Conservation (phyloP, 106 monocot genomes). For the Cymbidium sinense region DNA sequence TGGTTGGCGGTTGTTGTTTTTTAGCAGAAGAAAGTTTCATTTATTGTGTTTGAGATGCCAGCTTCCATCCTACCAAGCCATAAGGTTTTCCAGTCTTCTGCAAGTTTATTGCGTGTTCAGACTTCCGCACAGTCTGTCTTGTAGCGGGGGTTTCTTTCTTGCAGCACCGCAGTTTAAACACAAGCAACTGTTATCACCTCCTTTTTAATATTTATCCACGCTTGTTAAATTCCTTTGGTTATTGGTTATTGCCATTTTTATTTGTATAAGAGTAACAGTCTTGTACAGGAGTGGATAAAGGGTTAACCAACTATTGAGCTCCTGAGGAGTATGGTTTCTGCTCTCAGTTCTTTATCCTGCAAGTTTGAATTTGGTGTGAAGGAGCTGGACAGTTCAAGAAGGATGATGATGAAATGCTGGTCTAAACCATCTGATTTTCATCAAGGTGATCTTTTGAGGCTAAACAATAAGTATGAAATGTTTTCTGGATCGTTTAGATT, state of each 20-base stretch:
- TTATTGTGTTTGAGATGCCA: not conserved
- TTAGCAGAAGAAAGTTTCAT: not conserved
- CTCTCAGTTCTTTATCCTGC: constrained; percentile 34
- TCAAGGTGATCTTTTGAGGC: not conserved
- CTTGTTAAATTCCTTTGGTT: not conserved
- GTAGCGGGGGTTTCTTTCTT: no score
- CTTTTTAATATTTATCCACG: not conserved
- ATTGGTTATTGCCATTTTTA: not conserved
- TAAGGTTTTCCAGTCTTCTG: not conserved
- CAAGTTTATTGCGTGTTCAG: not conserved
- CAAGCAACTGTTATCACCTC: not conserved
- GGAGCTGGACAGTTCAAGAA: constrained; percentile 7
- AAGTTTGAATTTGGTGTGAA: constrained; percentile 22
- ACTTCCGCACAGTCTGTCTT: not conserved
- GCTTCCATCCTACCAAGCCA: not conserved
- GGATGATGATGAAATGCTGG: constrained; percentile 3
- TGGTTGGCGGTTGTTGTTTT: not conserved
- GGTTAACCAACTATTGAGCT: not conserved
- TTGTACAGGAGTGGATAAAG: not conserved
- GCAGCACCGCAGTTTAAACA: no score
- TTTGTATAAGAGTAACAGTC: not conserved
- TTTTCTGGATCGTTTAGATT: not conserved
- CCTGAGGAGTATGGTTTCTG: constrained; percentile 34
- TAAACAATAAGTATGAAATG: not conserved
- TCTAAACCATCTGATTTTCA: constrained; percentile 2